These are phyloP conservation scores for Candida awuae DNA, from an alignment of 805 yeast species.

Conservation along the genomic window DNA sequence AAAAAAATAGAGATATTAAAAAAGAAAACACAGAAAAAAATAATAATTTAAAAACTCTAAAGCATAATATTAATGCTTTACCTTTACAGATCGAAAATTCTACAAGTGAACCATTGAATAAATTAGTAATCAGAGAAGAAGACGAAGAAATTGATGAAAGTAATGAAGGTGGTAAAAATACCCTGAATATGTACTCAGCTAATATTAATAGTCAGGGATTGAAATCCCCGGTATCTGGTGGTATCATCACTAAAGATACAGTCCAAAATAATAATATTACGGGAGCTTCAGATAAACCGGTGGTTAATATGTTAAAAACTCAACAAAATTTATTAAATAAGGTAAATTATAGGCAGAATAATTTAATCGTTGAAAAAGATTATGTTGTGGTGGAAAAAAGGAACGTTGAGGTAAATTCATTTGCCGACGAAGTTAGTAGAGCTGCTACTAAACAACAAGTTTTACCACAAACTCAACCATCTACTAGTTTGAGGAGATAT, in stretches of 20 bases:
- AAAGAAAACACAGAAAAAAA: not conserved
- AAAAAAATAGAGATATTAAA: too few species aligned
- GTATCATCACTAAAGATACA: constrained; percentile 1
- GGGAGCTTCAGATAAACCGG: constrained; percentile 1
- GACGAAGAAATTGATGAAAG: constrained; percentile 4
- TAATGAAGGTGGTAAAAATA: constrained; percentile 3
- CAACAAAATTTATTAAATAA: not conserved
- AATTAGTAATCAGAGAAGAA: constrained; percentile 9
- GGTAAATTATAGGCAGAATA: not conserved
- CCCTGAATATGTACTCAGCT: not conserved
- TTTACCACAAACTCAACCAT: constrained; percentile 36
- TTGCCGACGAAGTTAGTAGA: constrained; percentile 84
- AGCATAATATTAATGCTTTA: too few species aligned
- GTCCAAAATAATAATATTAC: constrained; percentile 1
- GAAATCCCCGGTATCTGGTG: constrained; percentile 2
- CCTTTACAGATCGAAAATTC: not conserved
- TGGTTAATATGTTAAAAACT: constrained; percentile 9
- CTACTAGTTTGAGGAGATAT: constrained; percentile 9
- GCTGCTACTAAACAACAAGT: constrained; percentile 14
- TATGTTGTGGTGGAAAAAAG: constrained; percentile 93
- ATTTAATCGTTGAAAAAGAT: constrained; percentile 55
- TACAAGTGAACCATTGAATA: constrained; percentile 1
- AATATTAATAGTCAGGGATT: constrained; percentile 3
- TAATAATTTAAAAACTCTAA: too few species aligned
- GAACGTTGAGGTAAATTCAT: constrained; percentile 88